These are phyloP conservation scores for Tetrapisispora fleetii DNA, from an alignment of 805 yeast genomes.

Conservation along the genomic window DNA sequence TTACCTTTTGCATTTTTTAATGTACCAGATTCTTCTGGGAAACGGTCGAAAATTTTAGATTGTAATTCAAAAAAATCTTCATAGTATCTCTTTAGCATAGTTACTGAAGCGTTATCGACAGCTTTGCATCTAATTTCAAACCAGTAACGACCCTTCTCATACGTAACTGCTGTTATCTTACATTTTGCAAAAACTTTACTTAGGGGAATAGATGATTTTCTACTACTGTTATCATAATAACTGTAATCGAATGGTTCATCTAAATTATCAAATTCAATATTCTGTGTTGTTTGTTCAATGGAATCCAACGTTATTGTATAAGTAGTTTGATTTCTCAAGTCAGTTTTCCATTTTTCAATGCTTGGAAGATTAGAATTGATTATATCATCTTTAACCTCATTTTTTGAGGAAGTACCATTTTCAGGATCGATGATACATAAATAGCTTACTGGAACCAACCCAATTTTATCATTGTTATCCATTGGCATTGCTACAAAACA, in stretches of 20 bases:
- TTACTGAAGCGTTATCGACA: conserved; percentile 50
- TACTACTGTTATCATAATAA: conserved; percentile 1
- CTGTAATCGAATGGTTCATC: conserved; percentile 1
- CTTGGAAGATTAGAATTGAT: conserved; percentile 67
- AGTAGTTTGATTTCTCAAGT: conserved; percentile 3
- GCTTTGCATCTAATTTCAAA: conserved; percentile 56
- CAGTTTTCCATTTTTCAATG: conserved; percentile 86
- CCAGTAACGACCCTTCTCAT: conserved; percentile 83
- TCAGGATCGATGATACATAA: conserved; percentile 75
- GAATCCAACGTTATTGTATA: background rate
- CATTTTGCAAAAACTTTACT: background rate
- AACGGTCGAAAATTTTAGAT: conserved; percentile 65
- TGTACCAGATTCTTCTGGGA: conserved; percentile 89
- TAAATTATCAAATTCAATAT: background rate
- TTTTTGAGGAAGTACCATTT: conserved; percentile 46
- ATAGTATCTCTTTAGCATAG: conserved; percentile 77
- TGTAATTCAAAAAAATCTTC: conserved; percentile 95
- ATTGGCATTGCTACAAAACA: conserved; percentile 98
- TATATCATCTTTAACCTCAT: conserved; percentile 49
- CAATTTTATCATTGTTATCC: conserved; percentile 91
- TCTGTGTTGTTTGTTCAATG: background rate
- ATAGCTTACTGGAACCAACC: conserved; percentile 84
- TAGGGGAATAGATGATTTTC: background rate
- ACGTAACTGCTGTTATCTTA: conserved; percentile 35
- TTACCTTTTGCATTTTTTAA: conserved; percentile 36